Base-by-base conservation (phyloP, 129 eudicot genomes). In the carrot (Daucus carota) region DNA sequence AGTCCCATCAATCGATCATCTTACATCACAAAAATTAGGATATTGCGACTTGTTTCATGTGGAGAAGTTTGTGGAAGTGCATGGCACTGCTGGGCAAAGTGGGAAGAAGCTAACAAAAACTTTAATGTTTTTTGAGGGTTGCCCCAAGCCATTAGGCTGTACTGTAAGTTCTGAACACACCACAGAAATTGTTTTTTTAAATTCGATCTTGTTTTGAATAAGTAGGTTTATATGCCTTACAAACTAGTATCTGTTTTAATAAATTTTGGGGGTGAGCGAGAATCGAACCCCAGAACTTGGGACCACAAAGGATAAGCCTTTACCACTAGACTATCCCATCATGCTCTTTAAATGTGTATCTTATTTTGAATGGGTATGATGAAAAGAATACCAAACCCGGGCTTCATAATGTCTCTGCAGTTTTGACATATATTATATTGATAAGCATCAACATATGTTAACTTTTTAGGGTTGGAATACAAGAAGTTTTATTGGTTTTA, bases 131-230 rank as follows among this genome's bases (percentile, higher is more conserved):
- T 85, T 87, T 78, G 89, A 85, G 54, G 92, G 85, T 42, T 87
- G 92, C 73, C 92, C 92, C 47, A 83, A 75, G 79, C 92, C 92
- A 54, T 73, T 85, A 80, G 92, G 92, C 13, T 87, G 83, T 66
- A 87, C 89, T 38, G 92, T 87, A 82, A 80, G 92, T 85, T 26
- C 72, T 17, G 32, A 71, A 41, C 48, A 70, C 22, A 12, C 26
- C 28, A 26, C 24, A 66, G 34, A 5, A 46, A 0, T 1, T 8
- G 6, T 5, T 54, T 0, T 57, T 57, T 67, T 34, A 6, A 8
- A 66, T 32, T 26, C 33, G 8, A 65, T 29, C 12, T 17, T 32
- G 18, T 67, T 31, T 67, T 32, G 14, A 33, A 41, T 17, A 1
- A 41, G 33, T 59, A 24, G n/a, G n/a, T n/a, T n/a, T n/a, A n/a